Conservation (phyloP, 148 eudicot species). For the Fagopyrum homotropicum region DNA sequence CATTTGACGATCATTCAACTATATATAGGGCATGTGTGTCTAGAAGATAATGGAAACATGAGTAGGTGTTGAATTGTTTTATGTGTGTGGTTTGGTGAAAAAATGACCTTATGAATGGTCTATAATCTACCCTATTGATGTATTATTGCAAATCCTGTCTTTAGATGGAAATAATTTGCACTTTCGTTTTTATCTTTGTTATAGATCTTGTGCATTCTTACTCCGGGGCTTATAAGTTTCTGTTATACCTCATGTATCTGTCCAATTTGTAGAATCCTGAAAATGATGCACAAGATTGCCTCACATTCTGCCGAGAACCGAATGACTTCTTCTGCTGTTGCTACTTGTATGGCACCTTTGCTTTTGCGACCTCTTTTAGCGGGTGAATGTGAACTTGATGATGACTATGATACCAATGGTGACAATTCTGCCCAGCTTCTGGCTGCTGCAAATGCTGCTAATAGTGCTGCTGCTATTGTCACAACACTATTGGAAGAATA, state of each 20-base stretch:
- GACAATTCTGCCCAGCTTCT: slow-evolving; percentile 95
- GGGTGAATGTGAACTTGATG: slow-evolving; percentile 89
- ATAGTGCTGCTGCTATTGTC: slow-evolving; percentile 85
- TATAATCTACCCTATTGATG: background rate
- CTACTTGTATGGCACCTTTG: slow-evolving; percentile 99
- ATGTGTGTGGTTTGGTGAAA: too few relatives aligned
- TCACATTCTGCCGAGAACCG: slow-evolving; percentile 75
- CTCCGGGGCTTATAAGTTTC: background rate
- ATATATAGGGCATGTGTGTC: too few relatives aligned
- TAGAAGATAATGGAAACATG: too few relatives aligned
- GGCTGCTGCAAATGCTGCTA: slow-evolving; percentile 99
- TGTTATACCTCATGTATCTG: background rate
- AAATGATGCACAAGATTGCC: slow-evolving; percentile 92
- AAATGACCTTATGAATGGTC: too few relatives aligned
- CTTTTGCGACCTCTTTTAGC: slow-evolving; percentile 97
- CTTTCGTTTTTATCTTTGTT: background rate
- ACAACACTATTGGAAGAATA: slow-evolving; percentile 88
- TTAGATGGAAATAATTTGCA: background rate
- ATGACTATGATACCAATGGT: slow-evolving; percentile 75
- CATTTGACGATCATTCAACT: too few relatives aligned
- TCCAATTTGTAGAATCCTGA: slow-evolving; percentile 53
- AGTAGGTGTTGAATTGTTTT: too few relatives aligned
- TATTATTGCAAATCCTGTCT: background rate
- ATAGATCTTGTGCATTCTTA: background rate
- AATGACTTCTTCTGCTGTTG: slow-evolving; percentile 94